These are phyloP conservation scores for Trichophyton verrucosum DNA, from an alignment of 2,329 filamentous ascomycete genomes.

Conservation along the genomic window DNA sequence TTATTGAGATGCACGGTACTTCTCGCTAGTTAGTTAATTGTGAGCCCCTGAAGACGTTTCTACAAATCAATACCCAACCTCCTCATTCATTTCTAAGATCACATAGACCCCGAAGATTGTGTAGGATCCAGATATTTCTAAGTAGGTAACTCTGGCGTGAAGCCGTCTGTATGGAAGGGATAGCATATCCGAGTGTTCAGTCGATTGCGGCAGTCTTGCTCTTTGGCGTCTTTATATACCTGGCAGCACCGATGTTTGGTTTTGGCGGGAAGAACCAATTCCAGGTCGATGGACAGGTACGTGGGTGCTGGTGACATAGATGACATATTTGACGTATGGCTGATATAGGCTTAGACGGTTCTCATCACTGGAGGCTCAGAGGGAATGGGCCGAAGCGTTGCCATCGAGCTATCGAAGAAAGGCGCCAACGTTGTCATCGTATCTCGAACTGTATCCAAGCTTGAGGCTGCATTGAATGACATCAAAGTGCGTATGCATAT, in stretches of 20 bases:
- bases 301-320: conserved; percentile 12
- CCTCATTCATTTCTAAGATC: not conserved
- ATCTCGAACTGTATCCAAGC: conserved; percentile 62
- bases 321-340: not conserved
- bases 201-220: conserved; percentile 4
- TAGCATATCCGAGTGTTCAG: not conserved
- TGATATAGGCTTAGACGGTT: conserved; percentile 50
- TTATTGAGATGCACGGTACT: not conserved
- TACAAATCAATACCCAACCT: not conserved
- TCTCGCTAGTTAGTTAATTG: not conserved
- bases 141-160: not conserved
- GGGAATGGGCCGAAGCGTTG: conserved; percentile 73
- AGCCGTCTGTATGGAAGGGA: not conserved
- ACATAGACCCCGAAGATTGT: not conserved
- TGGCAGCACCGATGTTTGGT: conserved; percentile 29
- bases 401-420: conserved; percentile 61
- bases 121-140: not conserved
- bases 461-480: conserved; percentile 55
- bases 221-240: conserved; percentile 22
- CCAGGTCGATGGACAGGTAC: conserved; percentile 70
- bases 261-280: conserved; percentile 55
- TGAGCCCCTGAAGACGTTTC: not conserved
- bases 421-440: conserved; percentile 82
- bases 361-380: conserved; percentile 86
- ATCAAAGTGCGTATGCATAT: conserved; percentile 43